Evolutionary conservation across 805 yeast species (phyloP), one percentile per base, ranked within the genome.

Genomic region (Limtongozyma cylindracea): DNA sequence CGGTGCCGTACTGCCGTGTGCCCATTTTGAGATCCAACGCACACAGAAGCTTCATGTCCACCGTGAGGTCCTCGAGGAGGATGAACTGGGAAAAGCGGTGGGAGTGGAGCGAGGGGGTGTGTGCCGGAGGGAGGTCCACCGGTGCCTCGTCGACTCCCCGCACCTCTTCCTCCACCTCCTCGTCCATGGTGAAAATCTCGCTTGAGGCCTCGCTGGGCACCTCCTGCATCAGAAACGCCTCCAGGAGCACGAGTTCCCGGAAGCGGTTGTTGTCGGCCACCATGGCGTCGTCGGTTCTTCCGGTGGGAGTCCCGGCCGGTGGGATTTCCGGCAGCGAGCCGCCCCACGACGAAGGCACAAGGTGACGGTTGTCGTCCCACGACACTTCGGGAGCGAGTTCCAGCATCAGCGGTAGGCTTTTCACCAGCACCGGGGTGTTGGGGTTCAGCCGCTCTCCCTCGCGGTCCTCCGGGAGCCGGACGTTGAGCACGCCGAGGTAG

Each of bases 11-110:
- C 44, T 88, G 99, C 26, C 99, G 56, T 0, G 99, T 84, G 1
- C 99, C 99, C 96, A 88, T 88, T 39, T 88, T 88, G 33, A 88
- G 52, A 45, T 88, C 99, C 22, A 88, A 48, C 1, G 84, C 96
- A 39, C 94, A 82, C 1, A 98, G 95, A 30, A 60, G 61, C 15
- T 45, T 50, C 67, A 84, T 65, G 12, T 77, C 76, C 24, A 68
- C 58, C 0, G 96, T 88, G 21, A 88, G 47, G 46, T 88, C 99
- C 38, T 91, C 98, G 22, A 88, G 50, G 7, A 88, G 44, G 18
- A 88, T 70, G 39, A 80, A 88, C 29, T 91, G 53, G 44, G 76
- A 91, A 18, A 72, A 64, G 24, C 69, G 47, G 1, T 72, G 62
- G 27, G 45, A 50, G 24, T 50, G 50, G 20, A 53, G 43, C 13